These are phyloP conservation scores for Coniochaeta ligniaria DNA, from an alignment of 2,329 filamentous ascomycete genomes.

Conservation along the genomic window DNA sequence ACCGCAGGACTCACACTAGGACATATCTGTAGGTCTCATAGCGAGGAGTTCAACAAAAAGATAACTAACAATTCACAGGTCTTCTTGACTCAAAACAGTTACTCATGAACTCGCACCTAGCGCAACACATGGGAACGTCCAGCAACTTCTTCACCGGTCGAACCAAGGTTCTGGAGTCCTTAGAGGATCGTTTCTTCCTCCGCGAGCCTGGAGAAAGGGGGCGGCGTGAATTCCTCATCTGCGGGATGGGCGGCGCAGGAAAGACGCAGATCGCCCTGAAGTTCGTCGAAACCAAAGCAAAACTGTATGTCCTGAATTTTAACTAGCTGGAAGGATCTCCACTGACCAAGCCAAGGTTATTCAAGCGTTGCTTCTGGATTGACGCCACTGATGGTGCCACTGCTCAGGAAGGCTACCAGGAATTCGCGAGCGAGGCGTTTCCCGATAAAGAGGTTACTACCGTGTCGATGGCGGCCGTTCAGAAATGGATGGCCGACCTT, in stretches of 20 bases:
- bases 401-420: too few relatives aligned
- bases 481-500: constrained; percentile 11
- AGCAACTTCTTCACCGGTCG: constrained; percentile 19
- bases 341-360: too few relatives aligned
- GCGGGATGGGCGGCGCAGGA: constrained; percentile 21
- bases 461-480: constrained; percentile 9
- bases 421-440: too few relatives aligned
- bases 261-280: constrained; percentile 24
- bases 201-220: neutral
- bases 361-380: constrained; percentile 20
- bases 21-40: constrained; percentile 11
- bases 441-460: too few relatives aligned
- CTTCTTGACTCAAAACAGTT: neutral
- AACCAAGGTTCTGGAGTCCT: constrained; percentile 11
- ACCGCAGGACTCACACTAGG: constrained; percentile 12
- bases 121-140: constrained; percentile 3
- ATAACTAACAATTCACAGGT: too few relatives aligned
- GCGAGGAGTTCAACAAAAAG: too few relatives aligned
- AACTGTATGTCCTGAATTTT: too few relatives aligned
- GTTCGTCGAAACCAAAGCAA: constrained; percentile 14
- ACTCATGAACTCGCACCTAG: neutral
- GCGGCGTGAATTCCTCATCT: constrained; percentile 15
- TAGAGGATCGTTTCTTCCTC: constrained; percentile 10
- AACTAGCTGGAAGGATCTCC: too few relatives aligned
- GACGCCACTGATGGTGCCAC: too few relatives aligned